These are phyloP conservation scores for Pisolithus microcarpus DNA, from an alignment of 768 basidiomycete species.

Conservation along the genomic window DNA sequence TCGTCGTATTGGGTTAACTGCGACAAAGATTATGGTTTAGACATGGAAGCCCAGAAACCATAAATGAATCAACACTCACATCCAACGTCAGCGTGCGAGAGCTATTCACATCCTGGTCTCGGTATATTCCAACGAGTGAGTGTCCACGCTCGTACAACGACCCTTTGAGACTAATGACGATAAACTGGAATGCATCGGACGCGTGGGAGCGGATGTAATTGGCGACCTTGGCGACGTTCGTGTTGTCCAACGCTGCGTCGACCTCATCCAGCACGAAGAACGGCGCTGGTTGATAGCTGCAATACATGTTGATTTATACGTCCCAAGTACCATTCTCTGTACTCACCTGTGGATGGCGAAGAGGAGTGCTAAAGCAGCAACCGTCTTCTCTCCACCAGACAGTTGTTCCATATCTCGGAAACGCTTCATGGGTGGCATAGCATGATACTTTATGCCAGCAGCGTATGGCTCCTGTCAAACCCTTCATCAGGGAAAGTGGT, in stretches of 20 bases:
- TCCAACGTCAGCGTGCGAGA: constrained; percentile 89
- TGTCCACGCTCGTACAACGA: constrained; percentile 87
- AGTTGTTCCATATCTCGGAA: constrained; percentile 99
- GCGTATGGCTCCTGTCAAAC: constrained; percentile 65
- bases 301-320: neutral
- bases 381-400: constrained; percentile 97
- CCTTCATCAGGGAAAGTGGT: constrained; percentile 1
- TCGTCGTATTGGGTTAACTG: constrained; percentile 62
- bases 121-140: constrained; percentile 88
- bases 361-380: constrained; percentile 91
- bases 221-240: constrained; percentile 95
- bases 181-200: constrained; percentile 84
- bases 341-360: constrained; percentile 91
- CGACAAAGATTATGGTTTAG: neutral
- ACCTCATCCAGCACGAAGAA: constrained; percentile 99
- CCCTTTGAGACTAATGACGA: constrained; percentile 95
- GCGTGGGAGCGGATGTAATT: constrained; percentile 86
- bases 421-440: constrained; percentile 99
- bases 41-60: neutral
- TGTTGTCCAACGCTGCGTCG: constrained; percentile 95
- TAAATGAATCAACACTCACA: constrained; percentile 36
- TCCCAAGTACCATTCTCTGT: neutral
- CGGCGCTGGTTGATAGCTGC: constrained; percentile 89
- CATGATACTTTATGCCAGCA: constrained; percentile 94
- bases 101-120: constrained; percentile 91